A percentile compares a stretch with the other conserved stretches of the same genome.
Conservation (phyloP, 371 early-diverging fungal genomes). For the Mucor piriformis region DNA sequence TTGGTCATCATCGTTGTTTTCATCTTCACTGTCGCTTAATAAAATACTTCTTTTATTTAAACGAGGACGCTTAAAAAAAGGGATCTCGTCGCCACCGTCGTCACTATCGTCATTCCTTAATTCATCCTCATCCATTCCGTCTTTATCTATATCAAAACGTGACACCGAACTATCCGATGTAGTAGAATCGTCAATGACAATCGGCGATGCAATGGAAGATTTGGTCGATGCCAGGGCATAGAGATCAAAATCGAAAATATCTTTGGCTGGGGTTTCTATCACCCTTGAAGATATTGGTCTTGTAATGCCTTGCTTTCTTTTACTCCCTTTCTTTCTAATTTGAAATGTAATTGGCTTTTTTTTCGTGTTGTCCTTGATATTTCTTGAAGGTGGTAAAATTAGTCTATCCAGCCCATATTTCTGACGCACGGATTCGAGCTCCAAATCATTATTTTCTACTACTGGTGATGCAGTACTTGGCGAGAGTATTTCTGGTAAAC, state of each 20-base stretch:
- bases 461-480: not conserved
- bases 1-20: not conserved
- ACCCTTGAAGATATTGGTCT: not conserved
- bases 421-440: too few relatives aligned
- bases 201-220: too few relatives aligned
- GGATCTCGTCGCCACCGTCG: not conserved
- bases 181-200: not conserved
- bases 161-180: not conserved
- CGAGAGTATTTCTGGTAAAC: not conserved
- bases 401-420: constrained; percentile 3
- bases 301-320: not conserved
- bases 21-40: constrained; percentile 2
- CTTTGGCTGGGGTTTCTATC: not conserved
- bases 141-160: not conserved
- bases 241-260: constrained; percentile 14
- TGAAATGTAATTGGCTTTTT: constrained; percentile 1
- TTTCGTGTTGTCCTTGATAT: not conserved
- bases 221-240: not conserved
- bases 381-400: not conserved
- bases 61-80: not conserved
- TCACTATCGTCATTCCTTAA: not conserved
- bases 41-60: not conserved
- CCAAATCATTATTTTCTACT: too few relatives aligned
- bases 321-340: not conserved
- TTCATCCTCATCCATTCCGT: not conserved